Evolutionary conservation across 2,329 filamentous ascomycete species (phyloP).

Genomic region (Alternaria gansuensis): DNA sequence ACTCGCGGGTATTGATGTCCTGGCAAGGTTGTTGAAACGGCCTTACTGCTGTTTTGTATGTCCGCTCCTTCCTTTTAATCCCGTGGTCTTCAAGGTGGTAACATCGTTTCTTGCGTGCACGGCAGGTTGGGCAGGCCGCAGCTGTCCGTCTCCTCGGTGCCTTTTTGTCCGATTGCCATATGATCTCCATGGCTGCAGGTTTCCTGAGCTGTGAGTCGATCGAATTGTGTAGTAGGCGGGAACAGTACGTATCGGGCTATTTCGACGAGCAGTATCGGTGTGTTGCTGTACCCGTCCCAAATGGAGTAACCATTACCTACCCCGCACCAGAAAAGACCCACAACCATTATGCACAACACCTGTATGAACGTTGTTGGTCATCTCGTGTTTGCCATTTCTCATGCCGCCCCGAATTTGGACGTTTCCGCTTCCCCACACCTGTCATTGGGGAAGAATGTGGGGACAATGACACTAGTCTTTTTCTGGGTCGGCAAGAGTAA

Average conservation of each 20-base stretch:
- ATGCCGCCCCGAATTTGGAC: conserved; percentile 11
- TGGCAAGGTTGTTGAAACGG: background rate
- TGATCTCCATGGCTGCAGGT: conserved; percentile 2
- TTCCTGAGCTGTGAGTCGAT: background rate
- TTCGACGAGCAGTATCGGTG: background rate
- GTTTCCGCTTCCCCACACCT: conserved; percentile 5
- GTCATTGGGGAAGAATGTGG: conserved; percentile 3
- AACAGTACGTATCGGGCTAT: background rate
- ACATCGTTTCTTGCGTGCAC: conserved; percentile 15
- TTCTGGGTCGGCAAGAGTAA: conserved; percentile 9
- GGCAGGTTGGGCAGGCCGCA: conserved; percentile 7
- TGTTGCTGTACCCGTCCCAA: background rate
- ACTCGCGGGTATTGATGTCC: background rate
- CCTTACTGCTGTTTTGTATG: background rate
- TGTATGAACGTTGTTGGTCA: conserved; percentile 6
- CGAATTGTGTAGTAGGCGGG: background rate
- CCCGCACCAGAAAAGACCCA: conserved; percentile 3
- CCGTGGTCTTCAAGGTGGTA: background rate
- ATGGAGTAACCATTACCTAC: conserved; percentile 2
- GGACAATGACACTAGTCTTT: conserved; percentile 3
- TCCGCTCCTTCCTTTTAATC: background rate
- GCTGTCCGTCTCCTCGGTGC: conserved; percentile 5
- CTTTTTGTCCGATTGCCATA: conserved; percentile 11
- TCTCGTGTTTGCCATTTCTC: background rate
- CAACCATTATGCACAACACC: background rate